Percentiles rank a stretch among this genome's conserved stretches.
Evolutionary conservation across 805 yeast species (phyloP).

Genomic region (Candida easanensis): DNA sequence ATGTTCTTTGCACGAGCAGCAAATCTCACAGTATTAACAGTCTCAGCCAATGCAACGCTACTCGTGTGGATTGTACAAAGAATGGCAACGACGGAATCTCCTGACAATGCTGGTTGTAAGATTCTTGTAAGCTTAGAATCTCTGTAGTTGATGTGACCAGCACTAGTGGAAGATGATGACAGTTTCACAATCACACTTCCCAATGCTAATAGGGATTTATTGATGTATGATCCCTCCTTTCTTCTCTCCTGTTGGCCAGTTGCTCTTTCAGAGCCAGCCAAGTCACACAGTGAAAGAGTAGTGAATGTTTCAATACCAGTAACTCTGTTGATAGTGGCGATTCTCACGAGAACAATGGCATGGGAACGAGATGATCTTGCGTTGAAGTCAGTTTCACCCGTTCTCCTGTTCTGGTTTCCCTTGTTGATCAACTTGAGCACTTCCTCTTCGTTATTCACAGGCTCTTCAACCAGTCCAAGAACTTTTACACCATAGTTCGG

Average conservation of each 20-base stretch:
- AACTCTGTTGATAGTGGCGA: constrained; percentile 42
- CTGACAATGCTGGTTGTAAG: constrained; percentile 88
- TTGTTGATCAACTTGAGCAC: constrained; percentile 53
- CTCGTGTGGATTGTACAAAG: constrained; percentile 83
- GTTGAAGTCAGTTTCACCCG: constrained; percentile 89
- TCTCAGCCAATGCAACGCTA: constrained; percentile 62
- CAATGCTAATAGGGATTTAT: constrained; percentile 84
- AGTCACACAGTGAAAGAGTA: constrained; percentile 82
- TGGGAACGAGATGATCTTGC: constrained; percentile 88
- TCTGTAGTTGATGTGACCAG: constrained; percentile 83
- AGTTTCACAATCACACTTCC: constrained; percentile 90
- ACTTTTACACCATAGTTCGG: constrained; percentile 68
- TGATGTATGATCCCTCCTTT: constrained; percentile 91
- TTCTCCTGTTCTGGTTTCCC: constrained; percentile 76
- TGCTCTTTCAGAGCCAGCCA: constrained; percentile 96
- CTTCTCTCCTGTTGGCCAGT: constrained; percentile 65
- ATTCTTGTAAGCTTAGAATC: constrained; percentile 90
- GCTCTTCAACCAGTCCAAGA: constrained; percentile 65
- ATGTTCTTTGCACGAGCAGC: constrained; percentile 93
- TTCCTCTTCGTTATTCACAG: constrained; percentile 55
- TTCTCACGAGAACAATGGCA: constrained; percentile 73
- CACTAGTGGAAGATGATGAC: constrained; percentile 31
- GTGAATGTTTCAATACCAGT: constrained; percentile 43
- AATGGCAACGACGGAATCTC: constrained; percentile 78
- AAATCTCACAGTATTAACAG: constrained; percentile 82